Evolutionary conservation across 495 filamentous ascomycete species (phyloP).

Genomic region (Penicillium verhagenii): DNA sequence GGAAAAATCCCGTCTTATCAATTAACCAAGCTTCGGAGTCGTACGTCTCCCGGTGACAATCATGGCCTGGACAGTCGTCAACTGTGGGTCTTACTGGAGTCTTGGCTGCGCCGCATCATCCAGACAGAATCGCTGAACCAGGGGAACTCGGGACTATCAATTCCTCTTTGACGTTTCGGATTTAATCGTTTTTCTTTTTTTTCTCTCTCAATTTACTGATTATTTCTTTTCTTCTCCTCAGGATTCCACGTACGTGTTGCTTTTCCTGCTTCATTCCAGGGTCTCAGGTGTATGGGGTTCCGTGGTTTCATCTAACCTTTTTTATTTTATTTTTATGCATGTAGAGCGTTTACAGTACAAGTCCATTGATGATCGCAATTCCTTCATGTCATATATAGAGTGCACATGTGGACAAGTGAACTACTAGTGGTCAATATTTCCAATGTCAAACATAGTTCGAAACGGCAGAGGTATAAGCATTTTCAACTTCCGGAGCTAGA

Average conservation of each 20-base stretch:
- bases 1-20: background rate
- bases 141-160: slow-evolving; percentile 4
- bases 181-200: slow-evolving; percentile 5
- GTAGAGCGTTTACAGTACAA: background rate
- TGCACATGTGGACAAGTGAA: too few species aligned
- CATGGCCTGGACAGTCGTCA: slow-evolving; percentile 24
- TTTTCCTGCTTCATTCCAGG: background rate
- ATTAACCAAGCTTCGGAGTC: slow-evolving; percentile 3
- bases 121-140: slow-evolving; percentile 11
- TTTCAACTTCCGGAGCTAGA: too few species aligned
- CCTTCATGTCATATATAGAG: too few species aligned
- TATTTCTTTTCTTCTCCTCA: background rate
- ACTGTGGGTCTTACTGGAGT: slow-evolving; percentile 23
- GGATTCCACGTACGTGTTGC: background rate
- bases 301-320: slow-evolving; percentile 1
- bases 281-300: background rate
- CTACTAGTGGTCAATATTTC: too few species aligned
- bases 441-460: too few species aligned
- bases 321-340: background rate
- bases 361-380: too few species aligned
- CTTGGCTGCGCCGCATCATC: slow-evolving; percentile 17
- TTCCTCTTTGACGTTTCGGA: slow-evolving; percentile 11
- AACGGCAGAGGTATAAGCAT: too few species aligned
- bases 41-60: background rate
- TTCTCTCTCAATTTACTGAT: background rate